Evolutionary conservation across 352 stramenopile species (phyloP).

Genomic region (Globisporangium paddicum): DNA sequence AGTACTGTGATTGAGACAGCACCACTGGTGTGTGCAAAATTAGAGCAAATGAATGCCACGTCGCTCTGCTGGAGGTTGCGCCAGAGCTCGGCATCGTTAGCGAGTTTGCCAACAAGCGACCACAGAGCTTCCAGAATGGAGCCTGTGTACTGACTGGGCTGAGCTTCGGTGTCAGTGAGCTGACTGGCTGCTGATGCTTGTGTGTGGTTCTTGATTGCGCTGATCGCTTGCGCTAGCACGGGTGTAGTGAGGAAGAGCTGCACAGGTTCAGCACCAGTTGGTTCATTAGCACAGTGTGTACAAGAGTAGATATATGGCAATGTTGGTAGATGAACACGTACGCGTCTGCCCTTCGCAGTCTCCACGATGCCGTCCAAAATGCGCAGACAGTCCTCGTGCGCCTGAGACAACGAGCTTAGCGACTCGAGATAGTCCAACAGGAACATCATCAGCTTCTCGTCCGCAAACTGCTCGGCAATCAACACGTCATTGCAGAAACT

Average conservation of each 20-base stretch:
- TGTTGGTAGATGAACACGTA: no score
- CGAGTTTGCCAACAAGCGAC: conserved; percentile 37
- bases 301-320: no score
- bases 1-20: conserved; percentile 36
- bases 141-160: conserved; percentile 9
- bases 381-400: conserved; percentile 40
- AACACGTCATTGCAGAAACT: conserved; percentile 63
- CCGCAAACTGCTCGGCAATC: conserved; percentile 49
- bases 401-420: conserved; percentile 18
- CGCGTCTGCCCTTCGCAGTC: conserved; percentile 42
- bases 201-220: conserved; percentile 33
- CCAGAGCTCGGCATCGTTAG: conserved; percentile 39
- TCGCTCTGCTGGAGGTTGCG: conserved; percentile 36
- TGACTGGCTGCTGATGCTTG: not conserved
- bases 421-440: conserved; percentile 45
- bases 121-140: conserved; percentile 34
- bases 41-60: conserved; percentile 63
- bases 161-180: conserved; percentile 11
- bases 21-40: conserved; percentile 38
- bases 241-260: conserved; percentile 44
- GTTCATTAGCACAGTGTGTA: no score
- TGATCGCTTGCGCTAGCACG: conserved; percentile 40
- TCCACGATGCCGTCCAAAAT: conserved; percentile 41
- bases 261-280: no score
- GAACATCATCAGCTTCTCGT: conserved; percentile 57